Percentiles rank a stretch among this genome's conserved stretches.
Evolutionary conservation across 306 rosid genomes (phyloP).

Genomic region (Castanea sativa): DNA sequence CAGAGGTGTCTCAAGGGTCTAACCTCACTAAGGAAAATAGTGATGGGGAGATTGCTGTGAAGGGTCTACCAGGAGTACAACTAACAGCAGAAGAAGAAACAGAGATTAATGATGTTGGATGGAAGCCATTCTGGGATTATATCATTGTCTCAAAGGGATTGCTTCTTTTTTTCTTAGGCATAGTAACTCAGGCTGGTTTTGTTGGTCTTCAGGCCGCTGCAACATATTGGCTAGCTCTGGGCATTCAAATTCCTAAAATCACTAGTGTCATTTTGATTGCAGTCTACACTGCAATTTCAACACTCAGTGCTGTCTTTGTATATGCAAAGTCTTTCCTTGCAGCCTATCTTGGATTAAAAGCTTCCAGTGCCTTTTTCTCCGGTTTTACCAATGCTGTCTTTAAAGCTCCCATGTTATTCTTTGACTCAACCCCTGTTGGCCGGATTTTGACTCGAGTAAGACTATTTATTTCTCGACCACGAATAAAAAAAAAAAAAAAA

Average conservation of each 20-base stretch:
- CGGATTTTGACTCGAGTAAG: slow-evolving; percentile 81
- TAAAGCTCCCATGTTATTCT: slow-evolving; percentile 87
- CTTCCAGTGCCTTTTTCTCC: slow-evolving; percentile 65
- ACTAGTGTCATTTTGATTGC: slow-evolving; percentile 43
- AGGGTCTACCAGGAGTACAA: slow-evolving; percentile 38
- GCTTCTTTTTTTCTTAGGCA: slow-evolving; percentile 25
- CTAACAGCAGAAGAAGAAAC: slow-evolving; percentile 75
- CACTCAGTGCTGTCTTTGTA: slow-evolving; percentile 41
- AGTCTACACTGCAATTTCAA: slow-evolving; percentile 55
- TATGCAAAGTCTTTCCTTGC: slow-evolving; percentile 32
- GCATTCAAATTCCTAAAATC: slow-evolving; percentile 51
- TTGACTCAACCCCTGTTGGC: slow-evolving; percentile 83
- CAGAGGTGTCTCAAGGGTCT: slow-evolving; percentile 27
- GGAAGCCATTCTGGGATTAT: slow-evolving; percentile 71
- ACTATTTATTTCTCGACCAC: not conserved
- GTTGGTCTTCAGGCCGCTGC: slow-evolving; percentile 47
- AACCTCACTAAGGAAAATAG: slow-evolving; percentile 22
- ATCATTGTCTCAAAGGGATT: slow-evolving; percentile 42
- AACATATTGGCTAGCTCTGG: slow-evolving; percentile 74
- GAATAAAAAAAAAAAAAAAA: not conserved
- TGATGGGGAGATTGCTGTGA: slow-evolving; percentile 33
- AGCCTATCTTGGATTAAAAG: slow-evolving; percentile 66
- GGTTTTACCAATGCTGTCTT: slow-evolving; percentile 62
- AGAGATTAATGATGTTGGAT: slow-evolving; percentile 62
- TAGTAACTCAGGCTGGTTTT: slow-evolving; percentile 36